Conservation (phyloP, 73 alveolate genomes). For the Tetrahymena malaccensis region DNA sequence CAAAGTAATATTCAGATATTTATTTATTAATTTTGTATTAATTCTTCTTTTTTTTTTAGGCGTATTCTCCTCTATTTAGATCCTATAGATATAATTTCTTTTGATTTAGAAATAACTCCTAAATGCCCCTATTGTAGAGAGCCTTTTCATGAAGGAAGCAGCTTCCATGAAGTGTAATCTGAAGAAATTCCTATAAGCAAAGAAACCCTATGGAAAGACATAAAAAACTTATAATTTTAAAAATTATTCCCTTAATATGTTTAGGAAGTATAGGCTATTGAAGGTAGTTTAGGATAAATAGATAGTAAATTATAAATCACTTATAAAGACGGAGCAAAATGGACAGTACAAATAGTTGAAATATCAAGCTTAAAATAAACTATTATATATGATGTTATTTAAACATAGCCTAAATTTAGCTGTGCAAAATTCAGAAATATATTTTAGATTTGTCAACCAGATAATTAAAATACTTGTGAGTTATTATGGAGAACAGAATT, state of each 20-base stretch:
- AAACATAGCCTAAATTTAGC: background rate
- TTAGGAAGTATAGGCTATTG: background rate
- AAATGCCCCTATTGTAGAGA: constrained; percentile 8
- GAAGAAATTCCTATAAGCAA: background rate
- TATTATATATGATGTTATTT: background rate
- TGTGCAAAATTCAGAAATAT: background rate
- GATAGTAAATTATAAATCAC: background rate
- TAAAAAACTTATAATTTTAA: background rate
- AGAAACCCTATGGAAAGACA: background rate
- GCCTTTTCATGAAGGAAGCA: background rate
- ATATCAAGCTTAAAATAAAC: background rate
- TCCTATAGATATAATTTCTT: constrained; percentile 7
- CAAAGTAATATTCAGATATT: background rate
- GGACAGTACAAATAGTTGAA: background rate
- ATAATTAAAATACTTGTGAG: background rate
- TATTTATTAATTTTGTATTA: background rate
- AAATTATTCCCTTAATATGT: background rate
- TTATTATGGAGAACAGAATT: background rate
- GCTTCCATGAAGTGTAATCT: background rate
- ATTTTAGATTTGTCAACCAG: background rate
- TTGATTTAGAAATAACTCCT: constrained; percentile 4
- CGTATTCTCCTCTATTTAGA: constrained; percentile 12
- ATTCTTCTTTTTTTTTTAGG: background rate
- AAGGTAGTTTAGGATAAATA: background rate
- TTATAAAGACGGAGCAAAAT: background rate